Conservation (phyloP, 1,139 yeast species). For the Casaregolazyma suthepensis region DNA sequence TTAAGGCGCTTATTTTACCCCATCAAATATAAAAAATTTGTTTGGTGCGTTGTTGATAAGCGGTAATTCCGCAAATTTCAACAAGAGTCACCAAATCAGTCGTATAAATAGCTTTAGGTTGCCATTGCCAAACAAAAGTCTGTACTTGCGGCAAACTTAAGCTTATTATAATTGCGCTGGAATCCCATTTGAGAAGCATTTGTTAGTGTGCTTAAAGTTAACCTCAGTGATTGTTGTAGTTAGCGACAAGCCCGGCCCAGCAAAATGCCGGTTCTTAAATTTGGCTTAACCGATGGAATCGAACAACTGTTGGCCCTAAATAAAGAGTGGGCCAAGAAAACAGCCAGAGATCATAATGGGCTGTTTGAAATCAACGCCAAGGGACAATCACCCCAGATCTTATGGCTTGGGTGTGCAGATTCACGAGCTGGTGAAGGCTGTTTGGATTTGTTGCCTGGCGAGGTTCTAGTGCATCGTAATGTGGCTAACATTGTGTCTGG, state of each 20-base stretch:
- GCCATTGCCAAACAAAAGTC: neutral
- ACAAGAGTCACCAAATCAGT: neutral
- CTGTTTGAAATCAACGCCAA: constrained; percentile 63
- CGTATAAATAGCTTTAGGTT: neutral
- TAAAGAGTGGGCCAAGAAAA: constrained; percentile 56
- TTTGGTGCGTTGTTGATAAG: neutral
- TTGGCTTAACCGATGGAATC: constrained; percentile 31
- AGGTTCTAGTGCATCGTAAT: constrained; percentile 86
- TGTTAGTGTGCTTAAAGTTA: neutral
- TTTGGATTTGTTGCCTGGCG: constrained; percentile 79
- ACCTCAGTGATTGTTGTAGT: neutral
- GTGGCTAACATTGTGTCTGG: constrained; percentile 77
- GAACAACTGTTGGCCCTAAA: constrained; percentile 66
- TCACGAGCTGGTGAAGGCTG: constrained; percentile 83
- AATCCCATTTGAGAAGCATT: neutral
- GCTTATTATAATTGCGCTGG: neutral
- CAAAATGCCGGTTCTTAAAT: constrained; percentile 21
- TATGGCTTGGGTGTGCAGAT: constrained; percentile 96
- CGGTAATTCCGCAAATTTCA: neutral
- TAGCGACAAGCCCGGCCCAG: neutral
- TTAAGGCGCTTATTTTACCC: neutral
- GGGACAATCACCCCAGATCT: constrained; percentile 90
- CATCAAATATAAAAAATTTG: neutral
- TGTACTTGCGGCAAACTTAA: neutral
- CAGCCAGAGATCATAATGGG: constrained; percentile 54